Base-by-base conservation (phyloP, 768 basidiomycete species). In the Calocera viscosa region DNA sequence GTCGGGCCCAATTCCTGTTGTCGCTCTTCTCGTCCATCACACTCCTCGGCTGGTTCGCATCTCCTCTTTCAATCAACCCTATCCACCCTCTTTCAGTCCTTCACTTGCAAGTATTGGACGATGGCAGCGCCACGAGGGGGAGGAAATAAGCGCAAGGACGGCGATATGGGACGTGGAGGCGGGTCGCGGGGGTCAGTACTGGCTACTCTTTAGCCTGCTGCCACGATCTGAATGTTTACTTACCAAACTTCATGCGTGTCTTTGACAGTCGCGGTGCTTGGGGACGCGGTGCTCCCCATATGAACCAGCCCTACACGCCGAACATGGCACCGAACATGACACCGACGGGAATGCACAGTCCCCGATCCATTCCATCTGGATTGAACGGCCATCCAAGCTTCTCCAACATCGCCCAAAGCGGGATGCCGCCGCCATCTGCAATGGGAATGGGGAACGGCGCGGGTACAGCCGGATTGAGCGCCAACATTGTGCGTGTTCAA, bases 61-160 rank as follows among this genome's bases (percentile, higher is more conserved):
- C 10, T 60, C 16, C 30, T 10, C 53, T 32, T 28, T 60, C 30
- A 32, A 60, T 32, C 26, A 26, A 60, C 22, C 53, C 53, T 32
- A 60, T 60, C 53, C 53, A 60, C 24, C 19, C 30, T 60, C 53
- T 60, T 60, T 28, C 24, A 19, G 43, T 24, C 24, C 30, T 60
- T 60, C 53, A 60, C 24, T 26, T 60, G 10, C 30, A 60, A 26
- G 53, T 32, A 60, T 32, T 60, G 24, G 14, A 60, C 53, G 30
- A 60, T 60, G 53, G 53, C 53, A 32, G 53, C 53, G 53, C 53
- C 53, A 60, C 53, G 53, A 60, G 53, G 53, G 16, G 53, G 53
- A 16, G 53, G 53, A 16, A 60, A 60, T 32, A 60, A 60, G 19
- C 53, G 53, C 53, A 60, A 60, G 30, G 53, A 60, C 19, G 53